These are phyloP conservation scores for Phytophthora melonis DNA, from an alignment of 352 stramenopile genomes.

Conservation along the genomic window DNA sequence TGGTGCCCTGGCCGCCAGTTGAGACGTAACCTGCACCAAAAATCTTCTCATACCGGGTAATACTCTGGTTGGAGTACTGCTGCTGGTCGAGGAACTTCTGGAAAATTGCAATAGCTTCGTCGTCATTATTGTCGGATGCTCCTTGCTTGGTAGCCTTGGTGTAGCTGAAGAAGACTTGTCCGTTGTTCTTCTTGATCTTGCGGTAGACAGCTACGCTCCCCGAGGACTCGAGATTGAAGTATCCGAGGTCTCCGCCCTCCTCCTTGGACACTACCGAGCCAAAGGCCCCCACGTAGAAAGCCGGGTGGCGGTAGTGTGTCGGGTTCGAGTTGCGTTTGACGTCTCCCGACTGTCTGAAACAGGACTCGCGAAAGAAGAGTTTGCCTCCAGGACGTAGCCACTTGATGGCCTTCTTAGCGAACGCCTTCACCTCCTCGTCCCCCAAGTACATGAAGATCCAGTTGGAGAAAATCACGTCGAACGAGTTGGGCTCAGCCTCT, in stretches of 20 bases:
- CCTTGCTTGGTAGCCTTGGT: constrained; percentile 59
- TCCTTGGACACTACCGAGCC: constrained; percentile 60
- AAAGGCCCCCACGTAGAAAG: constrained; percentile 72
- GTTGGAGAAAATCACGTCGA: constrained; percentile 81
- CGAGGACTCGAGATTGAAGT: constrained; percentile 72
- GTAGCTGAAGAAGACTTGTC: constrained; percentile 81
- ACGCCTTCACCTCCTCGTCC: constrained; percentile 63
- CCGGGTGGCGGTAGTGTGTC: constrained; percentile 74
- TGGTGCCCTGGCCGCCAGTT: constrained; percentile 70
- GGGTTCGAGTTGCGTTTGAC: constrained; percentile 71
- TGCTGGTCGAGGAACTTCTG: constrained; percentile 79
- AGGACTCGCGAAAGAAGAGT: constrained; percentile 77
- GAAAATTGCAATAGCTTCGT: constrained; percentile 59
- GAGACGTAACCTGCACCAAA: constrained; percentile 80
- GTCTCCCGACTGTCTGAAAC: constrained; percentile 71
- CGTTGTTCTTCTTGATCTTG: constrained; percentile 87
- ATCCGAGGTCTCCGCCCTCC: constrained; percentile 45
- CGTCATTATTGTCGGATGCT: constrained; percentile 10
- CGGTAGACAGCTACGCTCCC: constrained; percentile 73
- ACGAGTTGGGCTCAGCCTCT: constrained; percentile 59
- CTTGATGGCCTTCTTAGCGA: constrained; percentile 68
- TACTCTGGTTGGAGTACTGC: constrained; percentile 77
- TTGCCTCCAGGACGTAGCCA: constrained; percentile 72
- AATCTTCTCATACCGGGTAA: constrained; percentile 82
- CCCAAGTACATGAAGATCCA: constrained; percentile 83